phyloP scores from a whole-genome alignment of 2,329 filamentous ascomycete genomes.

The Hymenotorrendiella dingleyae region DNA sequence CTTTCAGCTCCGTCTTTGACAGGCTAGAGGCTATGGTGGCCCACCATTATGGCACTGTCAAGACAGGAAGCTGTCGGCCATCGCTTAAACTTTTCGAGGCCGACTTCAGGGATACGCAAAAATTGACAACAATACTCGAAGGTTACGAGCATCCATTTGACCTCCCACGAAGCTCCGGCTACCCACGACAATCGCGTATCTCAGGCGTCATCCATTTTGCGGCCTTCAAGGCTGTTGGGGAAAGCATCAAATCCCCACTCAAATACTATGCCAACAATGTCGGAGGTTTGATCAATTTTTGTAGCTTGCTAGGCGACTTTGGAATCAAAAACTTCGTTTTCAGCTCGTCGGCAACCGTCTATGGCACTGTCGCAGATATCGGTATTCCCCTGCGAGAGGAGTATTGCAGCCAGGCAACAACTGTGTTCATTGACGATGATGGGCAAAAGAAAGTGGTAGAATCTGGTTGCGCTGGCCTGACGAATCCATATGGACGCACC shows the following conservation, averaged over 20 bases:
- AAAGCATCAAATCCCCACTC: conserved; percentile 54
- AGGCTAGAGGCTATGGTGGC: conserved; percentile 17
- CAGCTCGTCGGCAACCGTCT: conserved; percentile 62
- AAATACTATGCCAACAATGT: conserved; percentile 66
- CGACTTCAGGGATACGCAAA: conserved; percentile 23
- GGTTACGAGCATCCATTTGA: conserved; percentile 13
- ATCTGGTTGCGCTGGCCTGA: conserved; percentile 50
- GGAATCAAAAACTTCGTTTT: conserved; percentile 62
- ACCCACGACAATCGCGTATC: conserved; percentile 35
- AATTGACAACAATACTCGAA: conserved; percentile 23
- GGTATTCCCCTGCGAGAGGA: conserved; percentile 50
- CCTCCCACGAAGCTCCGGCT: conserved; percentile 5
- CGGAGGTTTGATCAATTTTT: conserved; percentile 54
- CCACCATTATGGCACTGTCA: conserved; percentile 14
- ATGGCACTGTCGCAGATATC: conserved; percentile 48
- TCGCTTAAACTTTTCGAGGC: conserved; percentile 24
- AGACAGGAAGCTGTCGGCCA: conserved; percentile 14
- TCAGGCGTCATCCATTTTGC: conserved; percentile 64
- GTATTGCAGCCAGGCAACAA: conserved; percentile 46
- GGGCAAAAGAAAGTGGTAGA: conserved; percentile 37
- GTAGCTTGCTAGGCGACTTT: conserved; percentile 50
- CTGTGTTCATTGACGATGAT: conserved; percentile 37
- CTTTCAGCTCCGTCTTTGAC: conserved; percentile 20
- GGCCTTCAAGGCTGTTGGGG: conserved; percentile 49
- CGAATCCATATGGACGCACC: conserved; percentile 59